These are phyloP conservation scores for Saccharomycopsis capsularis DNA, from an alignment of 805 yeast genomes.

Conservation along the genomic window DNA sequence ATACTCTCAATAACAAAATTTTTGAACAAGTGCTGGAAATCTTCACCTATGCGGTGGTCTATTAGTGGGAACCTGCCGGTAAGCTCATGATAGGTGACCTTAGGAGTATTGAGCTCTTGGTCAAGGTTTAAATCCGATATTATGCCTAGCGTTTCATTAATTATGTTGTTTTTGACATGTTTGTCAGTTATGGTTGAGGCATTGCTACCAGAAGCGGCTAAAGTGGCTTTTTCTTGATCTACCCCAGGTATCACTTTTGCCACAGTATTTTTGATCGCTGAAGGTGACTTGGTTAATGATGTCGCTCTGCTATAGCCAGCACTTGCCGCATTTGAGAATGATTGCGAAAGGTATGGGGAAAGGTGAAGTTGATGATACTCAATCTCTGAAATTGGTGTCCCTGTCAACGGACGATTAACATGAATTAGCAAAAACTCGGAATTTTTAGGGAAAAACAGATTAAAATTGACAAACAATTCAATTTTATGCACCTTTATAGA, in stretches of 20 bases:
- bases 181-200: background rate
- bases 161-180: background rate
- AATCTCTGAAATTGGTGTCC: slow-evolving; percentile 29
- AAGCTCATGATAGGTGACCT: slow-evolving; percentile 33
- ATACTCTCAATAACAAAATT: slow-evolving; percentile 31
- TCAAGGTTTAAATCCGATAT: background rate
- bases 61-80: slow-evolving; percentile 35
- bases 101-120: slow-evolving; percentile 1
- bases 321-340: background rate
- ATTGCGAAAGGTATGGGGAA: background rate
- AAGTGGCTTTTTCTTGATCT: background rate
- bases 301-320: slow-evolving; percentile 5
- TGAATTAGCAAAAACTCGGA: slow-evolving; percentile 48
- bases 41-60: slow-evolving; percentile 33
- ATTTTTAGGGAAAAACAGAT: slow-evolving; percentile 53
- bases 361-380: background rate
- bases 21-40: slow-evolving; percentile 34
- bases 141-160: background rate
- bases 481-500: slow-evolving; percentile 38
- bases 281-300: background rate
- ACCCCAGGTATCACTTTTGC: background rate
- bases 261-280: background rate
- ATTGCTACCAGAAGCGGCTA: background rate
- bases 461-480: slow-evolving; percentile 46
- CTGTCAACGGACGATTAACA: slow-evolving; percentile 50